Evolutionary conservation across 192 early-diverging fungal genomes (phyloP), one percentile per base, ranked within the genome.

Genomic region (Mycoemilia scoparia): DNA sequence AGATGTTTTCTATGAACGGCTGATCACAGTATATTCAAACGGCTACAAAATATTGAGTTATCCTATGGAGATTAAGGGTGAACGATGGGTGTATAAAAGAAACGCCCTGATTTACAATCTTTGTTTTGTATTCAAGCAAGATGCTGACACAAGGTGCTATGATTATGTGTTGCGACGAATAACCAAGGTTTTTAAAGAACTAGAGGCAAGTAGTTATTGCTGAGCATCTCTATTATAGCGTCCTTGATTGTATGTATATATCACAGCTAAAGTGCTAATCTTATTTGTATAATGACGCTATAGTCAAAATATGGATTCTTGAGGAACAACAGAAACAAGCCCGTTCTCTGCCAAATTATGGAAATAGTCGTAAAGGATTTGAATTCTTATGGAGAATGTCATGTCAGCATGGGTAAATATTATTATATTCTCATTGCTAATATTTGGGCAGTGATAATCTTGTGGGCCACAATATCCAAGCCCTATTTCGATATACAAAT

Each of bases 81-180:
- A 46, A 18, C n/a, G n/a, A n/a, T n/a, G n/a, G n/a, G n/a, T n/a
- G 28, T 83, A 87, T 39, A 54, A 60, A 32, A 63, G 93, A 14
- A 91, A 89, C 54, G 74, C 69, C 19, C 61, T 91, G 31, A 67
- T 87, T 17, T 97, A 90, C 62, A 97, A 97, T 55, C 63, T 91
- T 29, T 79, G 83, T 36, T 93, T 97, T 72, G 79, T 87, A 8
- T 95, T 97, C 67, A 82, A 87, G 32, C 72, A 69, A 25, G 54
- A 69, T 12, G 84, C 80, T 1, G 75, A 87, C 27, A 83, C 78
- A 18, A 61, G 58, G 20, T 73, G 75, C 24, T 93, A 87, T 36
- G 84, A 89, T 32, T 79, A 86, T 24, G 74, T 95, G 22, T 87
- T 93, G 0, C 54, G 74, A 21, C 88, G 91, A 32, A 67, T 97